phyloP scores from a whole-genome alignment of 371 early-diverging fungal species.

The Syncephalastrum sp. region DNA sequence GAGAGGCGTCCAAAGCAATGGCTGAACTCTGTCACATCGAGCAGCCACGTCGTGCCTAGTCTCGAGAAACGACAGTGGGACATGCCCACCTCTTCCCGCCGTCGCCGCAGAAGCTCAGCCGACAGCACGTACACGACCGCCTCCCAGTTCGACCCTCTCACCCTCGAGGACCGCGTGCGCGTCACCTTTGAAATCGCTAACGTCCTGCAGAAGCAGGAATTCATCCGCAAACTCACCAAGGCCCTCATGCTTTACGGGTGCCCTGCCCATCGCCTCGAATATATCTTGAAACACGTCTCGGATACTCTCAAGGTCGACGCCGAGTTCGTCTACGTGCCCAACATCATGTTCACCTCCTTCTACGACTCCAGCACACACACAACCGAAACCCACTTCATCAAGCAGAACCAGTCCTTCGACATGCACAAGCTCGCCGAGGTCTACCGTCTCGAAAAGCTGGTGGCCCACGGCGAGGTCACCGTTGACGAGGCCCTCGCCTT shows the following conservation, averaged over 20 bases:
- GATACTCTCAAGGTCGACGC: conserved; percentile 63
- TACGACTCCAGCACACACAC: conserved; percentile 69
- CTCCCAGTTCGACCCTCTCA: conserved; percentile 44
- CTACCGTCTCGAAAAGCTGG: conserved; percentile 50
- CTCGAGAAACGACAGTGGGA: conserved; percentile 32
- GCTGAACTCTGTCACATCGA: conserved; percentile 29
- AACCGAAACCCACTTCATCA: conserved; percentile 72
- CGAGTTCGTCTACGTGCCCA: conserved; percentile 67
- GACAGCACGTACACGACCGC: conserved; percentile 44
- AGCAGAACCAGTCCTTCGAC: conserved; percentile 56
- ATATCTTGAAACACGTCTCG: conserved; percentile 44
- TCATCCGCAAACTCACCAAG: conserved; percentile 51
- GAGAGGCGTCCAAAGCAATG: conserved; percentile 32
- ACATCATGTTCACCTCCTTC: conserved; percentile 69
- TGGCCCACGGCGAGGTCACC: conserved; percentile 44
- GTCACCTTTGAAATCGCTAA: conserved; percentile 59
- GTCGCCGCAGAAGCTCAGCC: conserved; percentile 25
- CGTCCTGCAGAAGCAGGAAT: conserved; percentile 57
- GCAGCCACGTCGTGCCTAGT: conserved; percentile 39
- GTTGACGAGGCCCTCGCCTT: conserved; percentile 55
- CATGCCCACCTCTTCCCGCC: conserved; percentile 21
- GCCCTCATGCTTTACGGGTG: conserved; percentile 56
- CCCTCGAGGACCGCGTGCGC: conserved; percentile 51
- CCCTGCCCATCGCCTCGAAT: conserved; percentile 60
- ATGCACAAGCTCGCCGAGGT: conserved; percentile 64